Evolutionary conservation across 1,284 basidiomycete genomes (phyloP), one percentile per base, ranked within the genome.

Genomic region (Ustanciosporium gigantosporum): DNA sequence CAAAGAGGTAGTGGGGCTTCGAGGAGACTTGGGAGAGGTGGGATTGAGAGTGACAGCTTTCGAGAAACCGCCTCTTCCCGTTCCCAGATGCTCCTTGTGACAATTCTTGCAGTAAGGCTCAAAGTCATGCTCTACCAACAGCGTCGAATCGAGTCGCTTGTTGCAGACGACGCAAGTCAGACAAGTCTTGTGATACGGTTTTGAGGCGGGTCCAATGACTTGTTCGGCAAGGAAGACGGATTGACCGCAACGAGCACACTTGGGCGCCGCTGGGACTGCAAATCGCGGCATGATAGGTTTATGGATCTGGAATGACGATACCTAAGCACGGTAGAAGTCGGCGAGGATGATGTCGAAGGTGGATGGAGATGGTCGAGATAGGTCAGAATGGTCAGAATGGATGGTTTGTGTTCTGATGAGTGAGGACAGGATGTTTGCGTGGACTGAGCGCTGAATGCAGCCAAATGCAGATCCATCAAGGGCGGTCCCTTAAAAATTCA

Each of bases 71-170:
- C 72, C 74, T 25, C 70, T 73, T n/a, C 74, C 76, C 9, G 70
- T 73, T 7, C 76, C 76, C 2, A 78, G 57, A 40, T 73, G 60
- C 32, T 65, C 68, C 20, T 56, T 56, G 47, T 78, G 75, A 45
- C 76, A 78, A 25, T 70, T 70, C 44, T 69, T 75, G 58, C 76
- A 78, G 42, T 67, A 74, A 0, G 76, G 72, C 34, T 77, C 55
- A 39, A 67, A 66, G 36, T 77, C 74, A 35, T 77, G 75, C 36
- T 78, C 77, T 9, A 77, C 56, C 5, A 77, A 55, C 6, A 74
- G 59, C 13, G 73, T 70, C 6, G 70, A 71, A 36, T 77, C 77
- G 25, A 78, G 67, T 2, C 72, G 60, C 32, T 73, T 72, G 44
- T 64, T 60, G 68, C 77, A 78, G 17, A 69, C 62, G 31, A 66